These are phyloP conservation scores for Russula virescens DNA, from an alignment of 768 basidiomycete species.

Conservation along the genomic window DNA sequence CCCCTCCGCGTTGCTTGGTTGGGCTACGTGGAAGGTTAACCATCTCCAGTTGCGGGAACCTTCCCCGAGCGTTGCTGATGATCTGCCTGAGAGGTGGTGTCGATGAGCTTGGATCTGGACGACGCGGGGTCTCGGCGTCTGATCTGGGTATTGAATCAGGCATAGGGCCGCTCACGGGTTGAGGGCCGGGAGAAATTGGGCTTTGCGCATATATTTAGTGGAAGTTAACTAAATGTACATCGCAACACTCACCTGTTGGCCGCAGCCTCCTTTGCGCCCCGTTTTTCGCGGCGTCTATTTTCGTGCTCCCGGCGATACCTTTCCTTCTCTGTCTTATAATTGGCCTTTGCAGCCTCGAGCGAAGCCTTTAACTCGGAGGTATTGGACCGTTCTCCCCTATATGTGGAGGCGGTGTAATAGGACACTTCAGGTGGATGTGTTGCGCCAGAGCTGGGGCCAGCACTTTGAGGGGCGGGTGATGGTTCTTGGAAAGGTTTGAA, in stretches of 20 bases:
- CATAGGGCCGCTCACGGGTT: background rate
- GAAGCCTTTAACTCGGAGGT: constrained; percentile 26
- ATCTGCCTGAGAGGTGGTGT: constrained; percentile 33
- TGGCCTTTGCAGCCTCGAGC: constrained; percentile 59
- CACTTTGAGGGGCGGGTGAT: background rate
- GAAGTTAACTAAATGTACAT: background rate
- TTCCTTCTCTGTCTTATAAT: constrained; percentile 68
- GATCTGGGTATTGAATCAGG: background rate
- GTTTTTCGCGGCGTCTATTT: constrained; percentile 29
- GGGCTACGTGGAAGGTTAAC: constrained; percentile 49
- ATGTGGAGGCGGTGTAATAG: constrained; percentile 21
- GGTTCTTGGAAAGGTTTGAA: constrained; percentile 19
- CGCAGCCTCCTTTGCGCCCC: background rate
- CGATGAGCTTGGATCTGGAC: background rate
- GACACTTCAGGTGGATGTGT: constrained; percentile 20
- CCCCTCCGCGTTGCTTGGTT: constrained; percentile 28
- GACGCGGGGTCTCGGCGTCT: constrained; percentile 1
- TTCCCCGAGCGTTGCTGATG: constrained; percentile 56
- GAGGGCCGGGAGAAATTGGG: constrained; percentile 8
- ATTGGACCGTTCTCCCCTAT: background rate
- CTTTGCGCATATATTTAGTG: constrained; percentile 6
- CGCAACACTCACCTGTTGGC: constrained; percentile 10
- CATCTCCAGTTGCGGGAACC: constrained; percentile 60
- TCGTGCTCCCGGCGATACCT: constrained; percentile 57
- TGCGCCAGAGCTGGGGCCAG: background rate